Base-by-base conservation (phyloP, 1,139 yeast species). In the Debaryomyces psychrophilus region DNA sequence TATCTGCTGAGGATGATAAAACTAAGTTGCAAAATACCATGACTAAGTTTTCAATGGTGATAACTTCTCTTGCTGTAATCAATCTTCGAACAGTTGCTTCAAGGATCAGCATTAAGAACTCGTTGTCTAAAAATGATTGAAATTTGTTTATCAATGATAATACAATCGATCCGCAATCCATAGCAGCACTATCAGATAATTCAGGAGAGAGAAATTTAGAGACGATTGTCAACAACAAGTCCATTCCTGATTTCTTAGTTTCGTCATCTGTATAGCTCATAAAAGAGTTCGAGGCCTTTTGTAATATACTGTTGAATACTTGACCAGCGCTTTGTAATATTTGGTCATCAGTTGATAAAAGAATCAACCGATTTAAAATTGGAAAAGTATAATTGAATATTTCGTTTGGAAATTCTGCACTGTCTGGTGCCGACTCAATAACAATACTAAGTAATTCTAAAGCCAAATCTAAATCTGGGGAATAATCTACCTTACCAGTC, bases 241-340 rank as follows among this genome's bases (percentile, higher is more conserved):
- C 78, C 45, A 83, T 61, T 1, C 90, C 90, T 3, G 77, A 54
- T 43, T 71, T 67, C 5, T 71, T 68, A 2, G 74, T 59, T 12
- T 62, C 64, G n/a, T 70, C 67, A 43, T 68, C 71, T 9, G 52
- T 58, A 51, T 75, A 79, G 2, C 64, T 60, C 6, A 69, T 59
- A 44, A 87, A 74, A 28, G 71, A 70, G 1, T 67, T 58, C 0
- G 83, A 63, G 0, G 81, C 76, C 42, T 77, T 81, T 47, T 76
- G 77, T 20, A 90, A 70, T 41, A 90, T 65, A 25, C 78, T 80
- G 48, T 84, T 82, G 55, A 88, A 81, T 1, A 86, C 84, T 50
- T 87, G 92, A 0, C 95, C 87, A 1, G 92, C 85, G 12, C 83
- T 73, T 62, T 90, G 96, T 33, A 90, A 67, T 5, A 90, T 76